Evolutionary conservation across 2,329 filamentous ascomycete genomes (phyloP).

Genomic region (Canariomyces notabilis): DNA sequence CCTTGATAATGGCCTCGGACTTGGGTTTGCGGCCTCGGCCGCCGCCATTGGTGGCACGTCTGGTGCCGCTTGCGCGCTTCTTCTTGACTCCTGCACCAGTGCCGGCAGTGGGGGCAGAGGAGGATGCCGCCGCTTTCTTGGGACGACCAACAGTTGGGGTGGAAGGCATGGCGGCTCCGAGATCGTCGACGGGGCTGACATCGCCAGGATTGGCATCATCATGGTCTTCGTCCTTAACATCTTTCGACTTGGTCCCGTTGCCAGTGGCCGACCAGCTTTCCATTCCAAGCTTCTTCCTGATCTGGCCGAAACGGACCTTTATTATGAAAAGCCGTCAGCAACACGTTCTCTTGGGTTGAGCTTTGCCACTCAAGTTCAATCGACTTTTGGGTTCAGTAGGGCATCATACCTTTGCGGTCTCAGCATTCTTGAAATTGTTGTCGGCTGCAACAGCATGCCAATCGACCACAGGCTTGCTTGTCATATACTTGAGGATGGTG

Average conservation of each 20-base stretch:
- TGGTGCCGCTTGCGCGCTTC: conserved; percentile 9
- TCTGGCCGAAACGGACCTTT: conserved; percentile 45
- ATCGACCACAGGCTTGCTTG: conserved; percentile 41
- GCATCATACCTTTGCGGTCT: conserved; percentile 39
- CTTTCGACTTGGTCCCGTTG: conserved; percentile 16
- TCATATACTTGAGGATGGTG: conserved; percentile 40
- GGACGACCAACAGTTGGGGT: neutral
- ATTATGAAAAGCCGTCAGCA: neutral
- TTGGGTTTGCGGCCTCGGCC: conserved; percentile 7
- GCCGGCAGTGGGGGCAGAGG: neutral
- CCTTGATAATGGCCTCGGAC: conserved; percentile 18
- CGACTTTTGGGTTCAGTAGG: no score
- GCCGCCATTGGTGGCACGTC: neutral
- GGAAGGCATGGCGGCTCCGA: neutral
- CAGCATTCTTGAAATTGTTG: conserved; percentile 41
- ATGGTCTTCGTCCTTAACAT: conserved; percentile 1
- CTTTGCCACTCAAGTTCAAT: no score
- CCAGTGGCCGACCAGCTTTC: conserved; percentile 10
- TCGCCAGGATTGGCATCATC: neutral
- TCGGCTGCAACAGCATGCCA: conserved; percentile 43
- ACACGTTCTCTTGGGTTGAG: neutral
- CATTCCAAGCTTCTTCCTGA: conserved; percentile 44
- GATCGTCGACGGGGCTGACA: neutral
- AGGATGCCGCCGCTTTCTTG: conserved; percentile 1
- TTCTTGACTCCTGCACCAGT: conserved; percentile 21